phyloP scores from a whole-genome alignment of 1,284 basidiomycete species.

The Mycena sp. region DNA sequence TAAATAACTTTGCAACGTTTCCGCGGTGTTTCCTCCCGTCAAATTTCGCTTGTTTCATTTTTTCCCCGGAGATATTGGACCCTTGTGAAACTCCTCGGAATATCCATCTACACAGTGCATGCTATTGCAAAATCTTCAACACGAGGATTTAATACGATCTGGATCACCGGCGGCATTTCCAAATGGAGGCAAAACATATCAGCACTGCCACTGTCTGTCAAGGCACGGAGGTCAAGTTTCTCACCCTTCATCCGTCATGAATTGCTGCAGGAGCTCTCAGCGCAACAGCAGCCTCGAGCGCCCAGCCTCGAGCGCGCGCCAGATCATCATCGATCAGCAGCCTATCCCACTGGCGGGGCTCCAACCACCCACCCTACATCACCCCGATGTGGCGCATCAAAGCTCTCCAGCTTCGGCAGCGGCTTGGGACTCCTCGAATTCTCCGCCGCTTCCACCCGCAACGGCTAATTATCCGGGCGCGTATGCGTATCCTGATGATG shows the following conservation, averaged over 20 bases:
- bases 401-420: conserved; percentile 13
- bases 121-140: too few species aligned
- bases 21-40: too few species aligned
- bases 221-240: neutral
- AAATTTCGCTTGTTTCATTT: too few species aligned
- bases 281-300: neutral
- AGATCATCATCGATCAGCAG: conserved; percentile 22
- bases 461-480: conserved; percentile 9
- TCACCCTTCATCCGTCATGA: conserved; percentile 25
- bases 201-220: conserved; percentile 18
- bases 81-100: too few species aligned
- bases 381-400: conserved; percentile 22
- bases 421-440: conserved; percentile 4
- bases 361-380: conserved; percentile 12
- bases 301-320: neutral
- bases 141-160: neutral
- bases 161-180: conserved; percentile 14
- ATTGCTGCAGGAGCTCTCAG: conserved; percentile 21
- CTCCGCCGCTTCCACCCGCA: conserved; percentile 22
- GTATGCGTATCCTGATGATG: conserved; percentile 13
- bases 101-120: too few species aligned
- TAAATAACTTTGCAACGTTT: too few species aligned
- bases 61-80: neutral
- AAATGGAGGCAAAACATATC: neutral
- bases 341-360: neutral